Conservation (phyloP, 1,284 basidiomycete genomes). For the Ceratobasidium sp. region DNA sequence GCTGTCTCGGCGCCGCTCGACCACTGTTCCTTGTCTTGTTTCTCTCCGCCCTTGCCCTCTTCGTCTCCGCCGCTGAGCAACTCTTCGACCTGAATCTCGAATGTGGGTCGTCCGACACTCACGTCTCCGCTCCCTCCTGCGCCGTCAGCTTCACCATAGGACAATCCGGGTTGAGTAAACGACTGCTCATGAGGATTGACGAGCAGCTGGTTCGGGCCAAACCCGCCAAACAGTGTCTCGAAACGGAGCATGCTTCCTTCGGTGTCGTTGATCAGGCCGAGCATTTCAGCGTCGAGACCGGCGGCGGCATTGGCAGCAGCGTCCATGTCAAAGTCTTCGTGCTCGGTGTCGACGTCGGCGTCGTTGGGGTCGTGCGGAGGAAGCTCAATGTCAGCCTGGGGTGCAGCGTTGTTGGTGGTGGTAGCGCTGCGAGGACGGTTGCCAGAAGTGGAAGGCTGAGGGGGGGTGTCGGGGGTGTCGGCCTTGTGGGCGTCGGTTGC, state of each 20-base stretch:
- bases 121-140: constrained; percentile 59
- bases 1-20: constrained; percentile 35
- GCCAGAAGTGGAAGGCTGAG: constrained; percentile 51
- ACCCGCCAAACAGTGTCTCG: constrained; percentile 78
- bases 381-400: constrained; percentile 57
- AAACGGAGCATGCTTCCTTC: constrained; percentile 63
- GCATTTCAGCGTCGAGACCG: constrained; percentile 22
- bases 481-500: constrained; percentile 43
- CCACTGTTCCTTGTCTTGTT: constrained; percentile 27
- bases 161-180: constrained; percentile 72
- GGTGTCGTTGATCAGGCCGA: constrained; percentile 31
- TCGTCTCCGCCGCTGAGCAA: constrained; percentile 62
- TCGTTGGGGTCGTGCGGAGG: constrained; percentile 55
- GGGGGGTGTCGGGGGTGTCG: constrained; percentile 3
- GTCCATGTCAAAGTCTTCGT: constrained; percentile 41
- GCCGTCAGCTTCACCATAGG: constrained; percentile 69
- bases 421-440: constrained; percentile 55
- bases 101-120: constrained; percentile 77
- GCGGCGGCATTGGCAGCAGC: constrained; percentile 14
- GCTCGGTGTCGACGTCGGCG: constrained; percentile 43
- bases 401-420: background rate
- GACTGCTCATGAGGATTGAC: constrained; percentile 64
- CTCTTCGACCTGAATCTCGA: constrained; percentile 82
- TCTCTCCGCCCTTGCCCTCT: constrained; percentile 8
- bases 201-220: constrained; percentile 80